Evolutionary conservation across 306 rosid species (phyloP).

Genomic region (Luffa acutangula): DNA sequence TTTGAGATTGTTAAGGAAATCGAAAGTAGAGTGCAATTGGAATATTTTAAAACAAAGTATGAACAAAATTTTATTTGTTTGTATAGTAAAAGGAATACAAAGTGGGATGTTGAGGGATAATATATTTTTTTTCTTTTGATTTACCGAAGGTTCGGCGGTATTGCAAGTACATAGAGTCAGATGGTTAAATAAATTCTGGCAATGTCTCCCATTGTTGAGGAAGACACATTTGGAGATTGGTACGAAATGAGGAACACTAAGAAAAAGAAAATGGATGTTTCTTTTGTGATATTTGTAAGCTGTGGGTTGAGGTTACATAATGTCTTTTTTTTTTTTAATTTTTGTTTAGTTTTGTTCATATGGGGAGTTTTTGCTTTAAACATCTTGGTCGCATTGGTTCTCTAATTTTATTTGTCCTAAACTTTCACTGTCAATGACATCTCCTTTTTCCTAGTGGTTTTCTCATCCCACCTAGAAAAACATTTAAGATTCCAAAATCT

Average conservation of each 20-base stretch:
- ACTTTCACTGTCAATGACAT: neutral
- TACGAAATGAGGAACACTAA: neutral
- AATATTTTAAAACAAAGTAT: too few relatives aligned
- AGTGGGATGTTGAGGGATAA: neutral
- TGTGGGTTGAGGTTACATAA: neutral
- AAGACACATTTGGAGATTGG: neutral
- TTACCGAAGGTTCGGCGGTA: neutral
- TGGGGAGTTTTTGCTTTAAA: neutral
- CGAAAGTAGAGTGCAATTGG: too few relatives aligned
- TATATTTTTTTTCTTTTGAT: neutral
- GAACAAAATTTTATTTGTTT: too few relatives aligned
- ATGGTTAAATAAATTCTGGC: neutral
- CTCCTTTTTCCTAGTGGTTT: neutral
- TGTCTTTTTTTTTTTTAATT: neutral
- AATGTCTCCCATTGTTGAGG: slow-evolving; percentile 1
- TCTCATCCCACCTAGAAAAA: neutral
- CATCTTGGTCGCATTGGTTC: neutral
- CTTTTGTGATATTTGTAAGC: neutral
- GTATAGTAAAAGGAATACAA: too few relatives aligned
- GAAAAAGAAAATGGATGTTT: neutral
- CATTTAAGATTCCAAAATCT: neutral
- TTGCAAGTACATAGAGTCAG: neutral
- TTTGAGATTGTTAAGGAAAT: too few relatives aligned
- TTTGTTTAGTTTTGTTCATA: neutral
- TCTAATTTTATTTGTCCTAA: neutral